phyloP scores from a whole-genome alignment of 208 protist species.

The Balamuthia mandrillaris region DNA sequence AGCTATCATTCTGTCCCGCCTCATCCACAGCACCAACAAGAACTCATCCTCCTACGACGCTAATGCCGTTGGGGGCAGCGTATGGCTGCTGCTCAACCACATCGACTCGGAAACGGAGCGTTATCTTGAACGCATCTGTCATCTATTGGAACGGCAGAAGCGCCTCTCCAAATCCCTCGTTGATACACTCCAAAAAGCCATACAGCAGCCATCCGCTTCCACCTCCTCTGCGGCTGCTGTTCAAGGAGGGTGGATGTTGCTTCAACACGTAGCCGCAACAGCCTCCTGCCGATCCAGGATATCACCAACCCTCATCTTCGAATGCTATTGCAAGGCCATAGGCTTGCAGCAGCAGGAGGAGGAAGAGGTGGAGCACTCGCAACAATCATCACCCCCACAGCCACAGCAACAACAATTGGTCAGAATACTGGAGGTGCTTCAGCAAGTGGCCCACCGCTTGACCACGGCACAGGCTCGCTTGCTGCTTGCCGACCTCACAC shows the following conservation, averaged over 20 bases:
- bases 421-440: not conserved
- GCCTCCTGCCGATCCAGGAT: no score
- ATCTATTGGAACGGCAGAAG: conserved; percentile 11
- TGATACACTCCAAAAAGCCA: conserved; percentile 28
- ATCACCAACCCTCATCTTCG: no score
- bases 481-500: not conserved
- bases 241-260: no score
- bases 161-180: conserved; percentile 1
- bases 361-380: no score
- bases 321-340: no score
- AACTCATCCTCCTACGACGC: not conserved
- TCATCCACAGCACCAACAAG: not conserved
- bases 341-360: no score
- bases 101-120: not conserved
- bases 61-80: not conserved
- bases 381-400: no score
- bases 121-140: conserved; percentile 10
- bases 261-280: no score
- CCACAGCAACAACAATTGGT: no score
- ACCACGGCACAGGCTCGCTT: not conserved
- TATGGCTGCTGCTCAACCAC: conserved; percentile 28
- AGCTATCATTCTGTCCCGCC: not conserved
- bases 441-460: not conserved
- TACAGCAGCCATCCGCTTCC: no score
- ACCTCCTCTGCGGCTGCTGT: no score